Percentiles rank a stretch among this genome's conserved stretches.
Conservation (phyloP, 2,329 filamentous ascomycete genomes). For the Ceratocystis variospora region DNA sequence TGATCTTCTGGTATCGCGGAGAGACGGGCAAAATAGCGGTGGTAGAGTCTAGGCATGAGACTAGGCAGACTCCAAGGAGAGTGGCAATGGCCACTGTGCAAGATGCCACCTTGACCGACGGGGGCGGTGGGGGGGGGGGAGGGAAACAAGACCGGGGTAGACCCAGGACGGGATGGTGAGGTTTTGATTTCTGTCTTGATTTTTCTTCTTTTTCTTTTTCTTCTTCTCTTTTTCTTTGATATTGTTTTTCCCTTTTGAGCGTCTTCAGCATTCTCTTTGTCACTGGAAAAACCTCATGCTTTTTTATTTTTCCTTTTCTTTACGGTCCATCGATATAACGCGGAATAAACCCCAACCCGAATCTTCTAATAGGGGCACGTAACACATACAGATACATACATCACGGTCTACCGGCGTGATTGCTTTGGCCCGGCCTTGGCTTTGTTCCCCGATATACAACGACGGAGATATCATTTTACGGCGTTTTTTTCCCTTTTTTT, state of each 20-base stretch:
- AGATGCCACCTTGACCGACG: too few species aligned
- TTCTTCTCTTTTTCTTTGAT: background rate
- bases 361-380: background rate
- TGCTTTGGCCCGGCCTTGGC: background rate
- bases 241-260: background rate
- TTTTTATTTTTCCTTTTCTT: conserved; percentile 11
- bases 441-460: background rate
- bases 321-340: conserved; percentile 2
- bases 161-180: too few species aligned
- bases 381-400: background rate
- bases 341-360: background rate
- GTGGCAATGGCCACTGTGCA: too few species aligned
- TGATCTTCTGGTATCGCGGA: conserved; percentile 27
- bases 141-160: too few species aligned
- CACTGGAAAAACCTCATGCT: background rate
- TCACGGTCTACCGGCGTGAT: too few species aligned
- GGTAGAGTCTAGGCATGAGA: background rate
- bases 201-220: conserved; percentile 7
- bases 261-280: background rate
- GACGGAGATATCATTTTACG: background rate
- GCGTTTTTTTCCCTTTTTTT: background rate
- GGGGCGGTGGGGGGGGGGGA: too few species aligned
- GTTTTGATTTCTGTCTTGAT: background rate
- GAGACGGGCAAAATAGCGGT: conserved; percentile 21
- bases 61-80: background rate